Percentiles rank a stretch among this genome's conserved stretches.
Evolutionary conservation across 345 rosid species (phyloP).

Genomic region (Populus ilicifolia): DNA sequence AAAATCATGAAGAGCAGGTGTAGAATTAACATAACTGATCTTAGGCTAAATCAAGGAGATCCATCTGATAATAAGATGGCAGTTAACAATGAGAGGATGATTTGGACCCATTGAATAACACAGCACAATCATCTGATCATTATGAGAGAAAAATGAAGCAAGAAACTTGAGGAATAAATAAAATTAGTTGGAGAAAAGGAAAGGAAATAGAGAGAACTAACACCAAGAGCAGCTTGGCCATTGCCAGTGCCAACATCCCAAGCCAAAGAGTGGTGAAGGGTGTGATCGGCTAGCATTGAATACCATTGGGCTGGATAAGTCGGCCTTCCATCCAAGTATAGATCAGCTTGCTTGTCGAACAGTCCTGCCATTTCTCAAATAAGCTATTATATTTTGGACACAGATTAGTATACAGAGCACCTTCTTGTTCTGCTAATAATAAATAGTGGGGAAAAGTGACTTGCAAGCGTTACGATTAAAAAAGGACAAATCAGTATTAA

Average conservation of each 20-base stretch:
- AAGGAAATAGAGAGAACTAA: constrained; percentile 19
- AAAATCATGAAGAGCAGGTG: too few species aligned
- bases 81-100: too few species aligned
- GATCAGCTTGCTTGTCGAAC: constrained; percentile 53
- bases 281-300: constrained; percentile 48
- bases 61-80: too few species aligned
- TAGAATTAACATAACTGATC: too few species aligned
- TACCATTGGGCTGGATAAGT: constrained; percentile 55
- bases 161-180: not conserved
- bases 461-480: too few species aligned
- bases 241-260: constrained; percentile 72
- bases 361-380: not conserved
- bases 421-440: too few species aligned
- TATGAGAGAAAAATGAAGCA: not conserved
- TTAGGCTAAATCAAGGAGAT: too few species aligned
- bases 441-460: too few species aligned
- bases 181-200: not conserved
- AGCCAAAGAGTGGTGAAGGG: constrained; percentile 45
- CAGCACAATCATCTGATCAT: not conserved
- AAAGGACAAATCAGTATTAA: too few species aligned
- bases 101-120: too few species aligned
- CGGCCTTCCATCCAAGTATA: constrained; percentile 57
- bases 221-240: constrained; percentile 68
- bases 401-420: too few species aligned
- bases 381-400: too few species aligned